Evolutionary conservation across 1,139 yeast species (phyloP), one percentile per base, ranked within the genome.

Genomic region (Pichia sp.): DNA sequence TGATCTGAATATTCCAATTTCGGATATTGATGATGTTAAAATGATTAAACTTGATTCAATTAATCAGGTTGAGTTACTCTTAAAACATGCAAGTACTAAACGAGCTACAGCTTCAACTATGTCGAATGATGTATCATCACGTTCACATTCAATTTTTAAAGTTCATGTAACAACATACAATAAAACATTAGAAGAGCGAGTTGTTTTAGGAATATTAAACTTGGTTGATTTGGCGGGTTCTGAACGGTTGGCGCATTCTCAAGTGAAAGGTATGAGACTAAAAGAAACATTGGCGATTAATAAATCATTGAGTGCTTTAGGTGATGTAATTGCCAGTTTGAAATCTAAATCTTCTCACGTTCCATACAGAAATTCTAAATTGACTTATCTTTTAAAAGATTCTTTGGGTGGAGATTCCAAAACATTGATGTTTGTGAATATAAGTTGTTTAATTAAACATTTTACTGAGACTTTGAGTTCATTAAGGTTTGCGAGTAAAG

Each of bases 211-310:
- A 2, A 76, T 83, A 56, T 74, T 89, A 62, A 86, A 87, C 60
- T 69, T 89, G 39, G 95, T 88, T 2, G 96, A 89, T 68, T 72
- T 89, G 54, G 97, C 97, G 0, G 96, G 97, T 0, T 84, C 94
- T 18, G 99, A 92, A 67, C 72, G 97, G 50, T 70, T 90, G n/a
- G 66, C 82, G 11, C 75, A 77, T 28, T 84, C 95, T 0, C 86
- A 83, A 58, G 95, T 79, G 0, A 76, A 78, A 3, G 97, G 97
- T 0, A 88, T 84, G 10, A 68, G 97, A 42, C 68, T 92, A 30
- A 79, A 78, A 56, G 98, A 92, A 65, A 90, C 98, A 0, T 95
- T 86, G 60, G 80, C 90, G 5, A 92, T 92, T 53, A 92, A 92
- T 66, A 86, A 83, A 65, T 88, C 97, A 9, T 72, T 92, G 47